Evolutionary conservation across 2,329 filamentous ascomycete genomes (phyloP).

Genomic region (Bipolaris zeicola): DNA sequence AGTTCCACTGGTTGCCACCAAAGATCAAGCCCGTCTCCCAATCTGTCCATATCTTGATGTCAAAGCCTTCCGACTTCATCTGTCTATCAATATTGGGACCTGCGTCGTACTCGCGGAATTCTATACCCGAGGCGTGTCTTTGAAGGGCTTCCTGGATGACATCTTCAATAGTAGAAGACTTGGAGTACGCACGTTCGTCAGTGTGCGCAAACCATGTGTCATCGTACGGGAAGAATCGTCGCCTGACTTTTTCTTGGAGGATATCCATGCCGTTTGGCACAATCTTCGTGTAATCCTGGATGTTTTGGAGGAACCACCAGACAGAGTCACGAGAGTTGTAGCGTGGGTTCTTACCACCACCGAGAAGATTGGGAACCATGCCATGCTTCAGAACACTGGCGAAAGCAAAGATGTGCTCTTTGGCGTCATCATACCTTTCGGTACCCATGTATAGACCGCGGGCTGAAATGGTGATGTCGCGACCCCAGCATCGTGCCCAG

Average conservation of each 20-base stretch:
- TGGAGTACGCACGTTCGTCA: constrained; percentile 84
- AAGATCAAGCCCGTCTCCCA: constrained; percentile 92
- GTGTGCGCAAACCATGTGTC: constrained; percentile 89
- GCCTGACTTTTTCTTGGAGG: constrained; percentile 75
- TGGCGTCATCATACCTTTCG: constrained; percentile 84
- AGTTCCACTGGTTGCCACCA: constrained; percentile 92
- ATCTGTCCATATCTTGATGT: constrained; percentile 88
- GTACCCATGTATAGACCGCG: constrained; percentile 91
- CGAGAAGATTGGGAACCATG: constrained; percentile 94
- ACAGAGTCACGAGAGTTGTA: constrained; percentile 97
- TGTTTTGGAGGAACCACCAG: constrained; percentile 97
- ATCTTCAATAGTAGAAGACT: constrained; percentile 81
- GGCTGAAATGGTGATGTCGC: constrained; percentile 95
- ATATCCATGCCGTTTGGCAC: constrained; percentile 77
- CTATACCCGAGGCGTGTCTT: constrained; percentile 86
- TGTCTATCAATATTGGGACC: constrained; percentile 86
- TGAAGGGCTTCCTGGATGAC: constrained; percentile 93
- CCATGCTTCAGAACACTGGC: constrained; percentile 96
- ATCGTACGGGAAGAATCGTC: constrained; percentile 92
- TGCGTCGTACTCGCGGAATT: constrained; percentile 93
- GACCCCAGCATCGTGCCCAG: constrained; percentile 97
- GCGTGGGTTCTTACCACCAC: constrained; percentile 80
- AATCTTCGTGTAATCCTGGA: constrained; percentile 88
- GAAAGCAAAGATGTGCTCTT: constrained; percentile 92
- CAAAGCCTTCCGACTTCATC: constrained; percentile 91